Conservation (phyloP, 495 filamentous ascomycete genomes). For the Annulohypoxylon bovei region DNA sequence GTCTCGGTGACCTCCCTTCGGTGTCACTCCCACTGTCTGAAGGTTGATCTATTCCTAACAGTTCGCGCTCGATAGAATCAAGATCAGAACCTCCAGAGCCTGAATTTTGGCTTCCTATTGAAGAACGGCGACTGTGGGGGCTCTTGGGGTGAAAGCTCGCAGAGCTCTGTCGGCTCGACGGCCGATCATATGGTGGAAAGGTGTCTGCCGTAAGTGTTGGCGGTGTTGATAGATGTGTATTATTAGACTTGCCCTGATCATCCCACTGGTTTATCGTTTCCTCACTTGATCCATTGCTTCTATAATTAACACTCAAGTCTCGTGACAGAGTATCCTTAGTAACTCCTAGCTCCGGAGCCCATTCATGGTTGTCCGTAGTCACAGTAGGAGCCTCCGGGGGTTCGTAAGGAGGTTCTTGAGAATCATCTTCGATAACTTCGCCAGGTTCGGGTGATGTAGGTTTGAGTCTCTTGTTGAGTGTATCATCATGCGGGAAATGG, state of each 20-base stretch:
- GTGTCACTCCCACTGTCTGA: conserved; percentile 24
- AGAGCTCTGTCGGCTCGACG: conserved; percentile 30
- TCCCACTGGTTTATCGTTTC: not conserved
- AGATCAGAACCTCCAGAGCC: conserved; percentile 36
- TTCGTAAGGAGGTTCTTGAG: conserved; percentile 27
- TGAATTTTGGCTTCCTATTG: conserved; percentile 29
- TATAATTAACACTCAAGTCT: not conserved
- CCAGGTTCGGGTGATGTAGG: conserved; percentile 43
- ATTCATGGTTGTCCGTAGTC: not conserved
- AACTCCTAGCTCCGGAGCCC: not conserved
- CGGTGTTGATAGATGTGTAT: conserved; percentile 8
- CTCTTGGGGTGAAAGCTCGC: conserved; percentile 17
- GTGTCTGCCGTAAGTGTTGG: not conserved
- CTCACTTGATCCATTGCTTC: not conserved
- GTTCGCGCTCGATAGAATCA: conserved; percentile 37
- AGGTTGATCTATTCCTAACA: conserved; percentile 34
- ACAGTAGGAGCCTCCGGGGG: not conserved
- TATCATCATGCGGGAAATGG: conserved; percentile 23
- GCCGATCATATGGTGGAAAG: conserved; percentile 11
- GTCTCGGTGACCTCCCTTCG: conserved; percentile 27
- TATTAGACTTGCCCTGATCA: not conserved
- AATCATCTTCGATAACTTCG: conserved; percentile 40
- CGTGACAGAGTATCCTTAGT: not conserved
- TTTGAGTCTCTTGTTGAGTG: conserved; percentile 22
- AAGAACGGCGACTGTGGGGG: conserved; percentile 39